Evolutionary conservation across 2,329 filamentous ascomycete genomes (phyloP).

Genomic region (Lecanosticta acicola): DNA sequence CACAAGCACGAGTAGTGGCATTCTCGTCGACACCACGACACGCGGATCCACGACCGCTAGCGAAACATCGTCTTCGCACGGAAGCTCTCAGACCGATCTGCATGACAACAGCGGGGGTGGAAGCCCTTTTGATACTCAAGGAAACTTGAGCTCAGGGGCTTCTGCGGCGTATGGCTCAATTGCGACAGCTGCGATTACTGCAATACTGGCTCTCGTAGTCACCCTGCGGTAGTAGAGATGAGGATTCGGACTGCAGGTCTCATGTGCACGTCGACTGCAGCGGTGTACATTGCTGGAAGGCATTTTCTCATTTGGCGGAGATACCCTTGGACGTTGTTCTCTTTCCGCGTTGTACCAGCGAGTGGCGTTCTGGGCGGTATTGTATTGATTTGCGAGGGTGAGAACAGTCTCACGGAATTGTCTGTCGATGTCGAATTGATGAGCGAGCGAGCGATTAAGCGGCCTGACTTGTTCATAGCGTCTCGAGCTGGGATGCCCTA

Average conservation of each 20-base stretch:
- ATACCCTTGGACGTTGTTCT: background rate
- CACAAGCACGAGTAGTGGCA: slow-evolving; percentile 11
- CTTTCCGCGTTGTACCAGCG: background rate
- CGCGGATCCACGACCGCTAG: slow-evolving; percentile 13
- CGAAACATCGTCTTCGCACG: slow-evolving; percentile 9
- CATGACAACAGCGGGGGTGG: slow-evolving; percentile 38
- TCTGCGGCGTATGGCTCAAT: slow-evolving; percentile 2
- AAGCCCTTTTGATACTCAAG: slow-evolving; percentile 40
- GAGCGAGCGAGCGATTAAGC: too few species aligned
- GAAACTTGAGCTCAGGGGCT: slow-evolving; percentile 15
- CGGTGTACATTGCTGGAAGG: background rate
- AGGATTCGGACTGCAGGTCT: background rate
- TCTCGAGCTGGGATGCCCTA: too few species aligned
- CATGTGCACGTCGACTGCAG: too few species aligned
- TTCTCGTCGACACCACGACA: slow-evolving; percentile 19
- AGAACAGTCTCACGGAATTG: too few species aligned
- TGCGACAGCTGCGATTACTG: slow-evolving; percentile 5
- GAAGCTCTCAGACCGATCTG: slow-evolving; percentile 31
- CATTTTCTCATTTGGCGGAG: background rate
- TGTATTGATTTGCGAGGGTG: too few species aligned
- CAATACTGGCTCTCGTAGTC: slow-evolving; percentile 6
- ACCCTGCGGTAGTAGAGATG: slow-evolving; percentile 3
- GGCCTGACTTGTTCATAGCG: too few species aligned
- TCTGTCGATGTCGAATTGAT: too few species aligned
- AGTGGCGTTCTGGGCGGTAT: background rate